These are phyloP conservation scores for Kwoniella sp. DNA, from an alignment of 768 basidiomycete species.

Conservation along the genomic window DNA sequence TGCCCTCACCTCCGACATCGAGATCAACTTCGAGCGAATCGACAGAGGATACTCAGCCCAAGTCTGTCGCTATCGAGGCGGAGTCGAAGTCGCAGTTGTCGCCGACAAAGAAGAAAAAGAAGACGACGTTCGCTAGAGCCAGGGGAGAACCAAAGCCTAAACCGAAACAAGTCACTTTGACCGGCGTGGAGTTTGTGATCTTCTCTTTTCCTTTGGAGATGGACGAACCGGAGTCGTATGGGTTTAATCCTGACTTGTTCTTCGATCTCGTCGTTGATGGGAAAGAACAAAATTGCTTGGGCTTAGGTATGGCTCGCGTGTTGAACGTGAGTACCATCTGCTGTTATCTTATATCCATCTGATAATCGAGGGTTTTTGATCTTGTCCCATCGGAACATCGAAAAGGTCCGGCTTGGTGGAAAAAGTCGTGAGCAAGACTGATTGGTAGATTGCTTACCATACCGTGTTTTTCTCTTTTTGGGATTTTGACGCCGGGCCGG, in stretches of 20 bases:
- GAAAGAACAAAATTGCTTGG: not conserved
- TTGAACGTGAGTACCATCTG: conserved; percentile 10
- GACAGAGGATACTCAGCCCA: not conserved
- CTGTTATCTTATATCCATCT: not conserved
- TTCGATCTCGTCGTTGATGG: not conserved
- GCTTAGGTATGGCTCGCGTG: conserved; percentile 10
- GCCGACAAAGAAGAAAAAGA: not conserved
- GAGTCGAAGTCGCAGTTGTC: too few species aligned
- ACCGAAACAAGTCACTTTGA: not conserved
- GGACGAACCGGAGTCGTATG: not conserved
- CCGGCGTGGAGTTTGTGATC: conserved; percentile 11
- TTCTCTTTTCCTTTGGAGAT: conserved; percentile 9
- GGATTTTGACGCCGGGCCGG: too few species aligned
- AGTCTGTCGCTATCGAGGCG: too few species aligned
- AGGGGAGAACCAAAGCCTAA: not conserved
- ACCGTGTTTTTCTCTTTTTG: too few species aligned
- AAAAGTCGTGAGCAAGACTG: too few species aligned
- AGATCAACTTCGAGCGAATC: too few species aligned
- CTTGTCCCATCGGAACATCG: too few species aligned
- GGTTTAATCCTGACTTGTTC: conserved; percentile 6
- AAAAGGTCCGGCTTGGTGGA: too few species aligned
- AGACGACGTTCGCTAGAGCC: not conserved
- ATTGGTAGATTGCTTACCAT: not conserved
- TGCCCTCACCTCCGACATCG: too few species aligned
- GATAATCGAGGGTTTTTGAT: too few species aligned